These are phyloP conservation scores for Aphanomyces cochlioides DNA, from an alignment of 352 stramenopile species.

Conservation along the genomic window DNA sequence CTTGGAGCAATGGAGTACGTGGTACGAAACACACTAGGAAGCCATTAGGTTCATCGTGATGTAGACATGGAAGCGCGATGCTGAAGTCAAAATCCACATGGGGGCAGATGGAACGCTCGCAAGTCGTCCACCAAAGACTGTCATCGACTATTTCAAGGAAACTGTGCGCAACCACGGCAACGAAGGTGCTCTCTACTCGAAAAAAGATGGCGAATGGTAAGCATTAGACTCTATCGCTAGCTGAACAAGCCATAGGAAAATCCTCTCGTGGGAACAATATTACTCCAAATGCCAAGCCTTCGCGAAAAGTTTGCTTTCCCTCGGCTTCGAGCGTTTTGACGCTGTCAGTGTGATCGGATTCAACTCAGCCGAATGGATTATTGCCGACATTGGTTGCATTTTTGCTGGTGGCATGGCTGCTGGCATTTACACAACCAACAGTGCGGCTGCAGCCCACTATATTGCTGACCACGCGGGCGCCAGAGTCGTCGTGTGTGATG, in stretches of 20 bases:
- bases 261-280: constrained; percentile 68
- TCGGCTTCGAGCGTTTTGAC: constrained; percentile 69
- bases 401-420: constrained; percentile 88
- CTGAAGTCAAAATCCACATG: constrained; percentile 73
- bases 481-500: constrained; percentile 90
- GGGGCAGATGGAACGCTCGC: constrained; percentile 40
- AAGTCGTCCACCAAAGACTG: constrained; percentile 1
- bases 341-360: constrained; percentile 88
- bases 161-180: constrained; percentile 16
- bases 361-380: constrained; percentile 91
- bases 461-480: constrained; percentile 92
- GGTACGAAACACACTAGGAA: too few species aligned
- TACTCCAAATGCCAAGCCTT: constrained; percentile 73
- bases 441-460: constrained; percentile 86
- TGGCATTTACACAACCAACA: constrained; percentile 97
- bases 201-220: constrained; percentile 28
- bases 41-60: not conserved
- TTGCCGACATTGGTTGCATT: constrained; percentile 91
- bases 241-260: constrained; percentile 38
- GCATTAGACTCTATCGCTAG: not conserved
- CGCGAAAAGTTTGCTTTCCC: constrained; percentile 70
- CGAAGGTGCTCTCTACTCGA: constrained; percentile 23
- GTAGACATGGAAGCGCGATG: constrained; percentile 80
- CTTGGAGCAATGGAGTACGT: too few species aligned
- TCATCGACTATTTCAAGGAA: constrained; percentile 23